Evolutionary conservation across 441 rosid genomes (phyloP).

Genomic region (Aquilaria agallochum): DNA sequence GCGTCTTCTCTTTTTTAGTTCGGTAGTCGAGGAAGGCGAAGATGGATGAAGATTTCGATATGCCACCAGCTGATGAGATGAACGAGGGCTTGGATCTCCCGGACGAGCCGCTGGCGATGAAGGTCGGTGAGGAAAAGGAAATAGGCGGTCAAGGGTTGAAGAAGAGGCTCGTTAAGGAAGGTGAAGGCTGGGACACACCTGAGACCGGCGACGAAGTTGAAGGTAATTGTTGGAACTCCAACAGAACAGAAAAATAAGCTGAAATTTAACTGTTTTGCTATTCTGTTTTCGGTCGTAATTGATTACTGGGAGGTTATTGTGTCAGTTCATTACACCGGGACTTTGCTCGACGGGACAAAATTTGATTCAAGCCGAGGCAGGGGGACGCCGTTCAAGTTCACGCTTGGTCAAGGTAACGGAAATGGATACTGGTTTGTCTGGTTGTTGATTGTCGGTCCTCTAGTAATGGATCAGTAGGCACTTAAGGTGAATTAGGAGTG

Average conservation of each 20-base stretch:
- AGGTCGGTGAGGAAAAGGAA: conserved; percentile 78
- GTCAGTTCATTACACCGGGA: conserved; percentile 89
- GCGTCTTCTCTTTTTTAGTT: conserved; percentile 3
- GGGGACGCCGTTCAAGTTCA: conserved; percentile 80
- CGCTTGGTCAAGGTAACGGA: conserved; percentile 82
- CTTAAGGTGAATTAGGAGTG: too few species aligned
- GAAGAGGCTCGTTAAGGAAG: conserved; percentile 72
- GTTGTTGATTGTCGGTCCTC: too few species aligned
- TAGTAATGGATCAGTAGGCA: too few species aligned
- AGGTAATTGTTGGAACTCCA: conserved; percentile 26
- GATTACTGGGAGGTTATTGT: background rate
- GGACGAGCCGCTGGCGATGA: conserved; percentile 33
- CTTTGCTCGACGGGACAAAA: conserved; percentile 77
- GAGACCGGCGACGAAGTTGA: conserved; percentile 72
- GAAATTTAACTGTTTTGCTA: background rate
- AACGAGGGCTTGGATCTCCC: conserved; percentile 53
- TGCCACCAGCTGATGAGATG: conserved; percentile 48
- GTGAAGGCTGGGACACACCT: conserved; percentile 58
- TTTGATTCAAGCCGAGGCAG: conserved; percentile 84
- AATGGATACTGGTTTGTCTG: too few species aligned
- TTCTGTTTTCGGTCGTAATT: background rate
- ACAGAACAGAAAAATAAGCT: background rate
- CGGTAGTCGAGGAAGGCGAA: background rate
- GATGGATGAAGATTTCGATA: conserved; percentile 61
- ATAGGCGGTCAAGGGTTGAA: conserved; percentile 62